These are phyloP conservation scores for Geosmithia putterillii DNA, from an alignment of 2,329 filamentous ascomycete species.

Conservation along the genomic window DNA sequence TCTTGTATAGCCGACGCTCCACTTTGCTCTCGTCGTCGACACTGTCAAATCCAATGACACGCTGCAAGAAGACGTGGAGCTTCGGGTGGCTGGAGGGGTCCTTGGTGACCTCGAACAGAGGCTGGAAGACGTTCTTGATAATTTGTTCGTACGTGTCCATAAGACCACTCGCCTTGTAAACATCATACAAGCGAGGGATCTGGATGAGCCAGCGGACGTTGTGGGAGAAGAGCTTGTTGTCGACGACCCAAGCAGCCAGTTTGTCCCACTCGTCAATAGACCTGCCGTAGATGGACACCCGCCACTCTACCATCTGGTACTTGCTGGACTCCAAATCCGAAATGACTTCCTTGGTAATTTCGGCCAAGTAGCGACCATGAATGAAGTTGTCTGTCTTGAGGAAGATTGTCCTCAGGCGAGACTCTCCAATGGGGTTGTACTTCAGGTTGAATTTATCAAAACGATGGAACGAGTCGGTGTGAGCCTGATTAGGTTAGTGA, in stretches of 20 bases:
- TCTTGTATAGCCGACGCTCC: conserved; percentile 85
- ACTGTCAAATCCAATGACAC: conserved; percentile 93
- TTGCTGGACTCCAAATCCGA: conserved; percentile 96
- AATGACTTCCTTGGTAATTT: conserved; percentile 97
- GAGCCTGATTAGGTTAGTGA: conserved; percentile 43
- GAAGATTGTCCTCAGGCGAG: conserved; percentile 91
- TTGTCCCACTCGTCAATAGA: conserved; percentile 95
- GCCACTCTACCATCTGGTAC: conserved; percentile 99
- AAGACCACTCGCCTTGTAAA: conserved; percentile 80
- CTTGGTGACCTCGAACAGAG: conserved; percentile 86
- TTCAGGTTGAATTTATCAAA: conserved; percentile 99
- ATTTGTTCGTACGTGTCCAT: conserved; percentile 88
- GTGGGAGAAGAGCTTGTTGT: conserved; percentile 95
- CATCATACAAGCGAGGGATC: conserved; percentile 85
- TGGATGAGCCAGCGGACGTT: conserved; percentile 97
- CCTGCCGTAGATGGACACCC: conserved; percentile 92
- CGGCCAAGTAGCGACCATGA: conserved; percentile 85
- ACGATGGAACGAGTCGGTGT: conserved; percentile 94
- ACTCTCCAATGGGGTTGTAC: conserved; percentile 96
- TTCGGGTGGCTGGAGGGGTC: conserved; percentile 81
- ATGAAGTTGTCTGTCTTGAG: conserved; percentile 98
- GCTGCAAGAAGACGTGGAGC: conserved; percentile 84
- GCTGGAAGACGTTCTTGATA: conserved; percentile 82
- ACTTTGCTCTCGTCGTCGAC: conserved; percentile 98
- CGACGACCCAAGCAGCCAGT: conserved; percentile 89